These are phyloP conservation scores for Pseudopyrenochaeta lycopersici DNA, from an alignment of 2,329 filamentous ascomycete genomes.

Conservation along the genomic window DNA sequence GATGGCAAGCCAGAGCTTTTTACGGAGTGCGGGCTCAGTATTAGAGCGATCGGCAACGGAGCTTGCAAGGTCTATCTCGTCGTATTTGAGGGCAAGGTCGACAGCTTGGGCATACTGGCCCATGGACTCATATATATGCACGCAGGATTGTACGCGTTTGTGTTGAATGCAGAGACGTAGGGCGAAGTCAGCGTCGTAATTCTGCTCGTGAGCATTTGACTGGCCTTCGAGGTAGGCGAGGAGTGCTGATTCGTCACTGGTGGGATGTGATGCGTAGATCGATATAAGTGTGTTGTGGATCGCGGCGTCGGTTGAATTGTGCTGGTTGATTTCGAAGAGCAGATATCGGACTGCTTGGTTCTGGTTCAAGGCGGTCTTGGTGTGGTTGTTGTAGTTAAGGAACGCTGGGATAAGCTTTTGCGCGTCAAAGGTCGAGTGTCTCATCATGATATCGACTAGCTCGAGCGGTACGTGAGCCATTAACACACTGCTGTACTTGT, in stretches of 20 bases:
- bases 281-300: constrained; percentile 97
- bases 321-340: constrained; percentile 89
- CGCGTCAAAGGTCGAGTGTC: constrained; percentile 84
- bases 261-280: constrained; percentile 88
- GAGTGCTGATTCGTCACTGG: constrained; percentile 83
- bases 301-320: constrained; percentile 80
- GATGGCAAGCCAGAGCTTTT: constrained; percentile 94
- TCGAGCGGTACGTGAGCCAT: constrained; percentile 89
- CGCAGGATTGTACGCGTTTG: constrained; percentile 89
- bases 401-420: constrained; percentile 91
- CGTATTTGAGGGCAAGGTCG: constrained; percentile 87
- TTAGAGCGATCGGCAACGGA: constrained; percentile 88
- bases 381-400: constrained; percentile 88
- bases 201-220: constrained; percentile 74
- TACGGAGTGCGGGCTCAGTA: constrained; percentile 80
- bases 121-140: constrained; percentile 98
- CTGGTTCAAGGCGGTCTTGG: constrained; percentile 68
- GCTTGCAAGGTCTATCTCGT: constrained; percentile 88
- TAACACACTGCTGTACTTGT: constrained; percentile 95
- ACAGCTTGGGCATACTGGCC: constrained; percentile 93
- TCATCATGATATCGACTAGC: constrained; percentile 93
- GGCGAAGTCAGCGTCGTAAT: constrained; percentile 95
- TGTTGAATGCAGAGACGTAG: constrained; percentile 95
- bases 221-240: constrained; percentile 91
- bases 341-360: constrained; percentile 96